phyloP scores from a whole-genome alignment of 495 filamentous ascomycete genomes.

The Podospora bellae-mahoneyi region DNA sequence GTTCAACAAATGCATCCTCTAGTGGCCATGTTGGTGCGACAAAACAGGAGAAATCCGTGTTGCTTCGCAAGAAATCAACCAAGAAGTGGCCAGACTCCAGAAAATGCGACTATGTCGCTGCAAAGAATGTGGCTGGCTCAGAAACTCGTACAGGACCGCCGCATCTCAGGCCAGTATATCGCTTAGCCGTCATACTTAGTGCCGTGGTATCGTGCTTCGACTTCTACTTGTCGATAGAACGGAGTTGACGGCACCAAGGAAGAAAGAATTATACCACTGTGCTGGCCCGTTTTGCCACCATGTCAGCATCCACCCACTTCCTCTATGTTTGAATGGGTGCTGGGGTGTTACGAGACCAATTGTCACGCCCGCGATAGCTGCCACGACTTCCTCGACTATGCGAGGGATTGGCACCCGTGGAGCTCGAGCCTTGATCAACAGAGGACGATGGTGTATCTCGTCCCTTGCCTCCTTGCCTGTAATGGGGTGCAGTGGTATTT shows the following conservation, averaged over 20 bases:
- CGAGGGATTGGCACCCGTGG: conserved; percentile 15
- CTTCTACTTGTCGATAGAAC: neutral
- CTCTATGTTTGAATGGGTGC: conserved; percentile 29
- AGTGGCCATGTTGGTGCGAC: neutral
- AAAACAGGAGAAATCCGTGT: neutral
- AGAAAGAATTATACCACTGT: neutral
- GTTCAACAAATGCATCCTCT: neutral
- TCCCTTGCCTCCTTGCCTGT: conserved; percentile 22
- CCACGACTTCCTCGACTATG: conserved; percentile 24
- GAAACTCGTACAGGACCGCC: conserved; percentile 22
- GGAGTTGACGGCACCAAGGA: neutral
- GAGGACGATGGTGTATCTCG: conserved; percentile 25
- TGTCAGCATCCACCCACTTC: neutral
- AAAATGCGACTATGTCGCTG: conserved; percentile 13
- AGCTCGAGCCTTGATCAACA: conserved; percentile 23
- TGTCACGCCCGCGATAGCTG: conserved; percentile 30
- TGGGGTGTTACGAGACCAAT: conserved; percentile 30
- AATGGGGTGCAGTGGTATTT: conserved; percentile 20
- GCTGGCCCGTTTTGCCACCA: neutral
- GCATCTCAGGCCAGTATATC: neutral
- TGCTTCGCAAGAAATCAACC: conserved; percentile 8
- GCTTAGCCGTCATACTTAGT: neutral
- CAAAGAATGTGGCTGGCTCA: conserved; percentile 12
- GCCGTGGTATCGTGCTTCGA: neutral
- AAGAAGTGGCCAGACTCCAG: conserved; percentile 7